Conservation (phyloP, 768 basidiomycete species). For the Boletus edulis region DNA sequence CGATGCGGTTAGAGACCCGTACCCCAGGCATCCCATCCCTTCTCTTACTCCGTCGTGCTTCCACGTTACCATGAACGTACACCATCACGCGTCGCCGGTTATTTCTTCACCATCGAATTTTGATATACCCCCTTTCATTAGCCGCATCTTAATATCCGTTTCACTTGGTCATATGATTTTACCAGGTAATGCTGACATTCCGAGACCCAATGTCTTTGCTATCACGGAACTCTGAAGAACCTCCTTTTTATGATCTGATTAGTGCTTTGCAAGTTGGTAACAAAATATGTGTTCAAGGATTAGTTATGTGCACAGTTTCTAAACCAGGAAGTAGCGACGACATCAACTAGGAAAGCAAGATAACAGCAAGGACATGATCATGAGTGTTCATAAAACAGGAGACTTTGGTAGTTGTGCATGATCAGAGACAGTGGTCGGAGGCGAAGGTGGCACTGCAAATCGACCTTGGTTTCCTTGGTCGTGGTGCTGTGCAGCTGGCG, state of each 20-base stretch:
- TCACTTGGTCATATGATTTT: slow-evolving; percentile 33
- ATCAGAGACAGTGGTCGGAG: neutral
- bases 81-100: slow-evolving; percentile 31
- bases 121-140: slow-evolving; percentile 36
- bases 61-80: slow-evolving; percentile 27
- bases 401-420: neutral
- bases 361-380: neutral
- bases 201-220: slow-evolving; percentile 19
- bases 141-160: slow-evolving; percentile 36
- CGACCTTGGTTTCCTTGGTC: neutral
- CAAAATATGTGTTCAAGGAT: slow-evolving; percentile 17
- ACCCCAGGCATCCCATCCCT: slow-evolving; percentile 12
- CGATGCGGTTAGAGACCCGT: slow-evolving; percentile 55
- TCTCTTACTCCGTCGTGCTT: slow-evolving; percentile 16
- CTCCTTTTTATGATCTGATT: slow-evolving; percentile 27
- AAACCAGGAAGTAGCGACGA: neutral
- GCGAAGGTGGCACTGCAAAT: slow-evolving; percentile 2
- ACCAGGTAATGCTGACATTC: slow-evolving; percentile 28
- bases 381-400: neutral
- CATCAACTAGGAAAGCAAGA: neutral
- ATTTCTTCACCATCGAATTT: slow-evolving; percentile 36
- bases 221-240: slow-evolving; percentile 24
- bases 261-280: slow-evolving; percentile 31
- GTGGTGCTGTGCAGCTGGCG: neutral
- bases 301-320: slow-evolving; percentile 7